Evolutionary conservation across 371 early-diverging fungal genomes (phyloP).

Genomic region (Batkoa obscura): DNA sequence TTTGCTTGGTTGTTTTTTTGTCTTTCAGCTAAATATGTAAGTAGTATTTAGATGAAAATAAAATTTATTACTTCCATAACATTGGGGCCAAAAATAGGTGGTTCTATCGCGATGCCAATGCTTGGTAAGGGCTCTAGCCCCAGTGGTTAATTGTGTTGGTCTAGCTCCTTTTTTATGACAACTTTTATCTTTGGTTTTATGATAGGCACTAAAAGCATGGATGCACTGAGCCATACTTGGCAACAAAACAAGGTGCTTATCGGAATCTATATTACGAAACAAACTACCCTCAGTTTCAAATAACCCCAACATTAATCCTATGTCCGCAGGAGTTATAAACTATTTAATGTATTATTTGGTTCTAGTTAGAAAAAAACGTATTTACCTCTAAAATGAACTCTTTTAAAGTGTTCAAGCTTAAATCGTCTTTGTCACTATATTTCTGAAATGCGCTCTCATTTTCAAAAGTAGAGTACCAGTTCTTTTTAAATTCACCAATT

Average conservation of each 20-base stretch:
- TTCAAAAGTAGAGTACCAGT: neutral
- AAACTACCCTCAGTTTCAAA: neutral
- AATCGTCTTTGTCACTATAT: neutral
- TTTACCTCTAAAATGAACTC: neutral
- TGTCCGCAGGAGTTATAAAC: neutral
- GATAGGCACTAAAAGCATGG: neutral
- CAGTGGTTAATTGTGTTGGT: constrained; percentile 12
- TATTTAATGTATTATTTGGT: neutral
- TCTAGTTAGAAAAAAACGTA: neutral
- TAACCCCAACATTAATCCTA: neutral
- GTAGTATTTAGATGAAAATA: neutral
- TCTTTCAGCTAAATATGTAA: constrained; percentile 12
- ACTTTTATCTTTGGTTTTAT: neutral
- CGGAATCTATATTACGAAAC: neutral
- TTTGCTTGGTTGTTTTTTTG: constrained; percentile 18
- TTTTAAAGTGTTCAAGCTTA: neutral
- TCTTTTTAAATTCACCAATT: neutral
- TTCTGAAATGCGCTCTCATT: neutral
- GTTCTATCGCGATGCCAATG: constrained; percentile 20
- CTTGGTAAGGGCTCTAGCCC: constrained; percentile 20
- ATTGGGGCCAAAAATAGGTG: constrained; percentile 16
- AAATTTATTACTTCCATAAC: constrained; percentile 15
- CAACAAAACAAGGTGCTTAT: neutral
- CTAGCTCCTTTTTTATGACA: neutral
- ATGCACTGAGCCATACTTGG: neutral